Percentiles rank a stretch among this genome's conserved stretches.
phyloP scores from a whole-genome alignment of 306 rosid genomes.

The Begonia peltatifolia region DNA sequence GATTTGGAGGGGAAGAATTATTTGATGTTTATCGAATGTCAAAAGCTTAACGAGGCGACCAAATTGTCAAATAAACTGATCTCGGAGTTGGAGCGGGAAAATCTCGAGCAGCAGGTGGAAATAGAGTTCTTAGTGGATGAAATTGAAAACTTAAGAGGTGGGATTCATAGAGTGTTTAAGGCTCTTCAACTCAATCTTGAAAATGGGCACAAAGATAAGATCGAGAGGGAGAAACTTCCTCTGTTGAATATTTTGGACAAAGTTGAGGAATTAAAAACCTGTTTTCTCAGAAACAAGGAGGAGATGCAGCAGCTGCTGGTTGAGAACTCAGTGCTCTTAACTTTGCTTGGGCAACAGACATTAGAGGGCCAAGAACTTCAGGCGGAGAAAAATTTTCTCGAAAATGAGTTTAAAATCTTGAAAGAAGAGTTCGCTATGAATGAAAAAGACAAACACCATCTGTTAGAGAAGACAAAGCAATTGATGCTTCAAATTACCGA shows the following conservation, averaged over 20 bases:
- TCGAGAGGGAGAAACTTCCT: constrained; percentile 36
- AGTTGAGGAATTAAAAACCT: constrained; percentile 50
- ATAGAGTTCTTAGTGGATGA: constrained; percentile 62
- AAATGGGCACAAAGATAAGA: constrained; percentile 23
- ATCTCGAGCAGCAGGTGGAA: constrained; percentile 90
- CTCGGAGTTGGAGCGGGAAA: constrained; percentile 87
- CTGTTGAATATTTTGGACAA: constrained; percentile 37
- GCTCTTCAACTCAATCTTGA: constrained; percentile 51
- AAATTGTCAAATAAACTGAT: constrained; percentile 63
- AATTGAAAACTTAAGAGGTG: constrained; percentile 54
- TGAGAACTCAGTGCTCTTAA: constrained; percentile 58
- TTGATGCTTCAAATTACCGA: constrained; percentile 34
- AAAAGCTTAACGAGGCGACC: constrained; percentile 59
- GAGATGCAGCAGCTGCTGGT: constrained; percentile 59
- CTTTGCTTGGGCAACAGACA: constrained; percentile 49
- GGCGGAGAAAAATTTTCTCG: constrained; percentile 27
- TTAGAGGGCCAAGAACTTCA: constrained; percentile 35
- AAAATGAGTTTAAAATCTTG: constrained; percentile 33
- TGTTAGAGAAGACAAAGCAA: constrained; percentile 37
- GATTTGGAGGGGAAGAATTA: constrained; percentile 80
- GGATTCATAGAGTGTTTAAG: constrained; percentile 42
- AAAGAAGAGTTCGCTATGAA: constrained; percentile 27
- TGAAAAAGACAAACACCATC: constrained; percentile 49
- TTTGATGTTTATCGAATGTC: constrained; percentile 49
- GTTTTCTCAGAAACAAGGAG: constrained; percentile 40